These are phyloP conservation scores for Pichia sp. DNA, from an alignment of 1,139 yeast species.

Conservation along the genomic window DNA sequence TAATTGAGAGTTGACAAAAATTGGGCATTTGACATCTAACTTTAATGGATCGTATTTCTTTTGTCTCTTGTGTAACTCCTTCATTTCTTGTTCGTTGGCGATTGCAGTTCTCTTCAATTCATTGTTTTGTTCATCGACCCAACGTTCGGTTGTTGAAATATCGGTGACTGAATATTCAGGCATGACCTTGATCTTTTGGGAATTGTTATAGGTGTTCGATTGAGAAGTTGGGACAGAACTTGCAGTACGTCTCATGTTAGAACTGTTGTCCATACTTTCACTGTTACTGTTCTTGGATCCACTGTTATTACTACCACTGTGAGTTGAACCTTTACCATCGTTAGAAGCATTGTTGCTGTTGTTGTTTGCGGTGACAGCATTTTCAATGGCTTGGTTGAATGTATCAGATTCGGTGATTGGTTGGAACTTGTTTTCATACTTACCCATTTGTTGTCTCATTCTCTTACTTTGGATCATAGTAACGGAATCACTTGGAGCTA, in stretches of 20 bases:
- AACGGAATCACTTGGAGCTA: constrained; percentile 23
- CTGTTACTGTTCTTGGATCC: background rate
- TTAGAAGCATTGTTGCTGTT: background rate
- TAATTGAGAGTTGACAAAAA: constrained; percentile 28
- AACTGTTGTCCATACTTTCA: background rate
- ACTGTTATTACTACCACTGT: too few species aligned
- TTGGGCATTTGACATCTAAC: constrained; percentile 9
- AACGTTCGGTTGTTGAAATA: constrained; percentile 23
- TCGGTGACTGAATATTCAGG: constrained; percentile 6
- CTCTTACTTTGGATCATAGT: constrained; percentile 14
- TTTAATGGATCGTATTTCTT: constrained; percentile 6
- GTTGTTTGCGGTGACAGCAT: too few species aligned
- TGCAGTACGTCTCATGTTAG: background rate
- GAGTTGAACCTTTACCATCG: background rate
- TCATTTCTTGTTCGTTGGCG: background rate
- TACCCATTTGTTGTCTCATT: background rate
- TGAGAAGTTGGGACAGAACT: background rate
- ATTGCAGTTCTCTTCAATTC: constrained; percentile 12
- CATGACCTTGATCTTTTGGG: background rate
- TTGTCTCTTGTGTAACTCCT: background rate
- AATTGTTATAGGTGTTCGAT: background rate
- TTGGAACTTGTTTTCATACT: constrained; percentile 1
- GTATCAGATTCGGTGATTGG: too few species aligned
- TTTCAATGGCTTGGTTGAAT: too few species aligned
- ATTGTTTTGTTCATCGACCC: constrained; percentile 24